These are phyloP conservation scores for Delitschia confertaspora DNA, from an alignment of 495 filamentous ascomycete genomes.

Conservation along the genomic window DNA sequence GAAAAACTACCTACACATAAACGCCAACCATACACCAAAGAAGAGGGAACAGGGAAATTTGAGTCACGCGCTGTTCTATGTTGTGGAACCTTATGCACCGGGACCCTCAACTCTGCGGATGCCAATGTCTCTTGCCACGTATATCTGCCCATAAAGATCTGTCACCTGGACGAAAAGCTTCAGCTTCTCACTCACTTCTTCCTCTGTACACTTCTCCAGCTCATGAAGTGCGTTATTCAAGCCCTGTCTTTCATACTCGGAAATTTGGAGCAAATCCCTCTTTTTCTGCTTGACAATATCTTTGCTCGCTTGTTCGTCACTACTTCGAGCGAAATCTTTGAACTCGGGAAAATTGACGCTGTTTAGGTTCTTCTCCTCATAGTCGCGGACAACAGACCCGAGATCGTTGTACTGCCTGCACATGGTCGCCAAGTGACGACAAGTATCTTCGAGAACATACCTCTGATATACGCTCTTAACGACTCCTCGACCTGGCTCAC, in stretches of 20 bases:
- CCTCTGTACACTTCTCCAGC: slow-evolving; percentile 10
- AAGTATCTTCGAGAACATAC: slow-evolving; percentile 32
- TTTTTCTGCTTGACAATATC: slow-evolving; percentile 16
- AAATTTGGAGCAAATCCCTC: slow-evolving; percentile 26
- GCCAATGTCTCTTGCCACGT: slow-evolving; percentile 33
- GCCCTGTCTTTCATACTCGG: slow-evolving; percentile 31
- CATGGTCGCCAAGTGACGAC: slow-evolving; percentile 33
- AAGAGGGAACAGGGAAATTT: too few relatives aligned
- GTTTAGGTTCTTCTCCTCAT: slow-evolving; percentile 36
- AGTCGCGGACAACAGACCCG: slow-evolving; percentile 32
- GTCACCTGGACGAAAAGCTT: slow-evolving; percentile 35
- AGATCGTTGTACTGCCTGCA: slow-evolving; percentile 40
- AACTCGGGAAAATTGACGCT: slow-evolving; percentile 38
- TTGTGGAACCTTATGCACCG: too few relatives aligned
- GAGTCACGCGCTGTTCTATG: too few relatives aligned
- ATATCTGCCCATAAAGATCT: slow-evolving; percentile 39
- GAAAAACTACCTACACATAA: too few relatives aligned
- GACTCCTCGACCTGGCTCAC: slow-evolving; percentile 6
- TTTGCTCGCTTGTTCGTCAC: background rate
- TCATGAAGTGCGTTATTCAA: slow-evolving; percentile 14
- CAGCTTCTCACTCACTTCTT: slow-evolving; percentile 13
- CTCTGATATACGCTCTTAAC: slow-evolving; percentile 22
- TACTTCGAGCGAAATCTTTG: background rate
- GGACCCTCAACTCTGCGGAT: slow-evolving; percentile 6
- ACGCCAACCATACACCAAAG: too few relatives aligned